Base-by-base conservation (phyloP, 805 yeast genomes). In the Hanseniaspora valbyensis region DNA sequence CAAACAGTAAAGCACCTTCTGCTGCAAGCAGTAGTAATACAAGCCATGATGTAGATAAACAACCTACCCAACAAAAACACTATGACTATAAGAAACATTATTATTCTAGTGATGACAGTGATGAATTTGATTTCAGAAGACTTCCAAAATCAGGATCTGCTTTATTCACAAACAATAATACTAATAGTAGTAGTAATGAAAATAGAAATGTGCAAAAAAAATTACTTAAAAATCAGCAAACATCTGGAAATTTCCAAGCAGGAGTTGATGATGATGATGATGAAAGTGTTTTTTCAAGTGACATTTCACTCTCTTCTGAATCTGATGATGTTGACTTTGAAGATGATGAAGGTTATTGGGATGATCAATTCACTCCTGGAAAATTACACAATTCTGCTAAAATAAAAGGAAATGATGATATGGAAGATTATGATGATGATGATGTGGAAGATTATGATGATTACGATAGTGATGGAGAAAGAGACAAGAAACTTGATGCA, bases 271-370 rank as follows among this genome's bases (percentile, higher is more conserved):
- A 52, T n/a, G 40, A 40, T 25, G 25, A 24, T n/a, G 49, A 44
- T 34, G 38, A 37, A 3, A 54, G 49, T 38, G 38, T 30, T 21
- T 29, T 45, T 30, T 28, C 55, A 19, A 56, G 59, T 21, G 58
- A 57, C 25, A 53, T 61, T 25, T 63, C 61, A 38, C 58, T 63
- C 44, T 61, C 66, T 38, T 61, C 66, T 41, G 69, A 64, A 22
- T 44, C 49, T 14, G 49, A 49, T 18, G 40, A 38, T 3, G 68
- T 63, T 29, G 58, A 55, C 10, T 54, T 58, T 24, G 56, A 58
- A 45, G 62, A 59, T 30, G 42, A 40, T 12, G 49, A 52, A 33
- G 41, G 39, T 19, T 34, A 50, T 41, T 54, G 53, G 52, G 29
- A 48, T 10, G 42, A 44, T 8, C 49, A 44, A n/a, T 30, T 19